These are phyloP conservation scores for Lentinus brumalis DNA, from an alignment of 768 basidiomycete genomes.

Conservation along the genomic window DNA sequence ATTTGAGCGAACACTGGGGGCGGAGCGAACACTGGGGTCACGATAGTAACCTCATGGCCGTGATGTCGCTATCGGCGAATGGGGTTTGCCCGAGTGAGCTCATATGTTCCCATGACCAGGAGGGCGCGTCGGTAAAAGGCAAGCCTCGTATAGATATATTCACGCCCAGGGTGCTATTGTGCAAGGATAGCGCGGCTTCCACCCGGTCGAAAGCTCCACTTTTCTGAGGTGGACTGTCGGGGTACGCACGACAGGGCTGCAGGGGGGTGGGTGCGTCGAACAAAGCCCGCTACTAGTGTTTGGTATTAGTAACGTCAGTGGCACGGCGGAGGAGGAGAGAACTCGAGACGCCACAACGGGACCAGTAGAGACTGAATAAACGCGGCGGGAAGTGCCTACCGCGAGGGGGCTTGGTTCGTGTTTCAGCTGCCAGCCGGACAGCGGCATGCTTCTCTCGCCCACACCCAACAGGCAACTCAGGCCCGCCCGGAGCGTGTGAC, in stretches of 20 bases:
- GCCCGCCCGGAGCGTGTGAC: constrained; percentile 1
- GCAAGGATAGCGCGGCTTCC: neutral
- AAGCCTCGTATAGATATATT: constrained; percentile 9
- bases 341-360: constrained; percentile 18
- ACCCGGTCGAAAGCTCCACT: neutral
- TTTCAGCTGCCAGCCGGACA: constrained; percentile 26
- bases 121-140: neutral
- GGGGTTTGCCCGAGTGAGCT: neutral
- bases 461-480: constrained; percentile 7
- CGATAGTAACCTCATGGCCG: constrained; percentile 14
- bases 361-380: constrained; percentile 4
- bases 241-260: neutral
- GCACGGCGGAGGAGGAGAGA: constrained; percentile 1
- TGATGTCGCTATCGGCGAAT: constrained; percentile 9
- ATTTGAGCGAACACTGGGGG: neutral
- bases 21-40: neutral
- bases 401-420: constrained; percentile 13
- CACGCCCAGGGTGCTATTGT: neutral
- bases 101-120: constrained; percentile 7
- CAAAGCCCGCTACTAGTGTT: neutral
- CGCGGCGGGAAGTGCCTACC: constrained; percentile 4
- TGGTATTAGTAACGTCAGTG: constrained; percentile 9
- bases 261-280: neutral
- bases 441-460: constrained; percentile 15
- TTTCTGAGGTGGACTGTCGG: neutral